Percentiles rank a stretch among this genome's conserved stretches.
phyloP scores from a whole-genome alignment of 192 early-diverging fungal species.

The Diversispora eburnea region DNA sequence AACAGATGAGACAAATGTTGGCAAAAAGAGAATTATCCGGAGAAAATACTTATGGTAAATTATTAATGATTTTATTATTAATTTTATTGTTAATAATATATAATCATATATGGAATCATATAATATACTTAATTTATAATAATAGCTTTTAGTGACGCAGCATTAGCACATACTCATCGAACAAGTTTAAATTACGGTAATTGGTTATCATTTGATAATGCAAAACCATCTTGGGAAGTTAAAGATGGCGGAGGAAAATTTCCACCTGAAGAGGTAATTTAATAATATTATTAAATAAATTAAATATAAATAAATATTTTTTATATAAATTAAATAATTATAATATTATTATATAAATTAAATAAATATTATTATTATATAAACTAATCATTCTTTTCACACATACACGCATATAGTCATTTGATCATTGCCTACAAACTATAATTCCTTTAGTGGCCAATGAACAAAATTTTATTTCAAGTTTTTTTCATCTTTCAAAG shows the following conservation, averaged over 20 bases:
- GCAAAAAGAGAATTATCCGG: conserved; percentile 41
- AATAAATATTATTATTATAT: not conserved
- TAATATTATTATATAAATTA: not conserved
- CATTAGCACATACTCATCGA: not conserved
- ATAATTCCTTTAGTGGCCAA: conserved; percentile 66
- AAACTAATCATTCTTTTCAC: not conserved
- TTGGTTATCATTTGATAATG: conserved; percentile 5
- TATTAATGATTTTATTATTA: too few relatives aligned
- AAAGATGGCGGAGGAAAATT: conserved; percentile 28
- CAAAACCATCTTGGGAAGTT: conserved; percentile 16
- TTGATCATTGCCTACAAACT: conserved; percentile 58
- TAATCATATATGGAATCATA: not conserved
- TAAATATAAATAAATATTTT: too few relatives aligned
- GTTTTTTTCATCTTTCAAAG: conserved; percentile 72
- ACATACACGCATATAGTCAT: conserved; percentile 36
- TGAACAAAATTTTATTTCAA: conserved; percentile 90
- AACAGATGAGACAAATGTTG: conserved; percentile 23
- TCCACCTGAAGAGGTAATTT: conserved; percentile 26
- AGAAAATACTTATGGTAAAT: conserved; percentile 41
- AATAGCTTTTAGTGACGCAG: conserved; percentile 23
- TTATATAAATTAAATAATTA: not conserved
- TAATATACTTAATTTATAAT: not conserved
- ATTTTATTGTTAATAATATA: not conserved
- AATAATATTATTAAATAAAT: not conserved
- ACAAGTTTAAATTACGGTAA: conserved; percentile 2